Base-by-base conservation (phyloP, 2,329 filamentous ascomycete genomes). In the Hortaea sp. region DNA sequence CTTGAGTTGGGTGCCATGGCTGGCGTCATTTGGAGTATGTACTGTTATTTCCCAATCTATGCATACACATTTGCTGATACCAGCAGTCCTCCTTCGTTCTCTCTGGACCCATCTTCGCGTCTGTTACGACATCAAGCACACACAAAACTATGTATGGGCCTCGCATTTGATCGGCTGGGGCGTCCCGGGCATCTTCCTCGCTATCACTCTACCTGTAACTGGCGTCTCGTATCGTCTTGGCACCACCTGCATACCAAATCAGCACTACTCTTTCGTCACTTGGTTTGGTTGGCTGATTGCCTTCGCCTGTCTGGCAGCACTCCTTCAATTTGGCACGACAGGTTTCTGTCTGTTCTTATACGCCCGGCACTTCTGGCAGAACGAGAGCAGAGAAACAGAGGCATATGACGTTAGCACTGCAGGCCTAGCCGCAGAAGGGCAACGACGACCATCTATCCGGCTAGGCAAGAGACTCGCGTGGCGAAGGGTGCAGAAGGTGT, bases 161-260 rank as follows among this genome's bases (percentile, higher is more conserved):
- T 80, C 89, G 2, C 81, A 94, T 58, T 74, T 75, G 10, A 70
- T 82, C 7, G 90, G 90, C 52, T 95, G 89, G 85, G 84, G 83
- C n/a, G 74, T 95, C 39, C 87, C 88, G 2, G 73, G 81, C 28
- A 66, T 88, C 29, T 85, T 85, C 39, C 76, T 92, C 51, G 74
- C 81, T 4, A 65, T 90, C 40, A 84, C 85, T 43, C 75, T 95
- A 50, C 74, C 85, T 39, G 74, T 94, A 52, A 94, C 88, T 43
- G 90, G 90, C 27, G 86, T 95, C 3, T 95, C 88, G 0, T 97
- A 89, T 69, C 82, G 90, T 43, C 94, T 95, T 58, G 89, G 90
- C 43, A 75, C 78, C 41, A 85, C 88, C 27, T 97, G 90, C 66
- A 88, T 95, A 64, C 88, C 95, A 70, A 95, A 95, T 70, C 85